Base-by-base conservation (phyloP, 768 basidiomycete genomes). In the Lenzites betulinus region DNA sequence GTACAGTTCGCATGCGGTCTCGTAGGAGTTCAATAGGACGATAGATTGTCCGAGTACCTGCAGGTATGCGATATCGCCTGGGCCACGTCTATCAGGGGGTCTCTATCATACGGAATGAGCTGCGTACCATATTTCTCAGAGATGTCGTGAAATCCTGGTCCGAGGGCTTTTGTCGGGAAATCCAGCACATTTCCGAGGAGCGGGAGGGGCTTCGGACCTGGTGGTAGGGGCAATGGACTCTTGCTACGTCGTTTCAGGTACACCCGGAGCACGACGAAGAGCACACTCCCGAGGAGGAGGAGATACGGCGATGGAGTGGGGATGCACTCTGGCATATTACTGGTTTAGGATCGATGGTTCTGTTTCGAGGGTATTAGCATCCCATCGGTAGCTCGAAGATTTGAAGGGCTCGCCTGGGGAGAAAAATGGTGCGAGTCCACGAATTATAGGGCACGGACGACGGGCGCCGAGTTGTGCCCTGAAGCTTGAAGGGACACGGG, bases 1-100 rank as follows among this genome's bases (percentile, higher is more conserved):
- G 64, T 92, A 74, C 53, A 93, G 72, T 26, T 90, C 89, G 42
- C 77, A 76, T 0, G 80, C 81, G 0, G 79, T 84, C 43, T 87
- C 79, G 12, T 80, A 78, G 26, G 81, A 82, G 70, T 84, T 87
- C 55, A 91, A 65, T 72, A 92, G 86, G 26, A 92, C 76, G 43
- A 92, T 79, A 2, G 82, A 80, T 62, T 89, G 83, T 0, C 88
- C 87, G 44, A 88, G 76, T 20, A 89, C 74, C 64, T 86, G 84
- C 36, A 90, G 71, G 66, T 88, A 85, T 0, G 85, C 82, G 65
- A 91, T 75, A 48, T 81, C 82, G 54, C 90, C 89, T 87, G 65
- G 18, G 6, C 11, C 3, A 16, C n/a, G 22, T 50, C 26, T 13
- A 7, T 15, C 3, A 16, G 7, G 13, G 6, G 43, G 20, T 2